Base-by-base conservation (phyloP, 106 monocot species). In the Vanilla planifolia region DNA sequence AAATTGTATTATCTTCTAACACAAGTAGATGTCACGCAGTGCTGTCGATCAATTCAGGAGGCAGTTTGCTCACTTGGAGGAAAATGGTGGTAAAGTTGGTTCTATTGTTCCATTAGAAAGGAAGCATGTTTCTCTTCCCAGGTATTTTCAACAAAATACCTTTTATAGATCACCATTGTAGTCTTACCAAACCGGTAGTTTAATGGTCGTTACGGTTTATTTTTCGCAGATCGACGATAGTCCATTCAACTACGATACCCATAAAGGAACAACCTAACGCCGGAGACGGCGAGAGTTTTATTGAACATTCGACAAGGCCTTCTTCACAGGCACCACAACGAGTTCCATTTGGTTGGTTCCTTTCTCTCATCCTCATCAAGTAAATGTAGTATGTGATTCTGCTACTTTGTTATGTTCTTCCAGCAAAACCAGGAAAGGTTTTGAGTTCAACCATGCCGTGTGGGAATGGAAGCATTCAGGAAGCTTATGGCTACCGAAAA, bases 41-140 rank as follows among this genome's bases (percentile, higher is more conserved):
- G 92, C 92, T 27, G 84, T 92, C 14, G 92, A 92, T 71, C 92
- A 92, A 40, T 92, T 92, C 36, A 77, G 73, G 65, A 92, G 73
- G 72, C 92, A 92, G 33, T 87, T 92, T 78, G 67, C 87, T 43
- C 78, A 84, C 63, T 77, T 92, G 33, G 92, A 92, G 76, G 92
- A 92, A 63, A 92, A 81, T 68, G 76, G 80, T 65, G 78, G 83
- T 30, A 86, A 80, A 73, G 65, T 55, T 75, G 77, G 77, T 14
- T 52, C 77, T 5, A 72, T 77, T 2, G 42, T 67, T 44, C 86
- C 86, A 14, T 52, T 92, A 55, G 84, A 88, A 40, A 83, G 92
- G 64, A 92, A 92, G 61, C 92, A 92, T 62, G 78, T 78, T 34
- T 92, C 92, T 52, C 84, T 92, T 48, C 92, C 92, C 19, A 92